Conservation (phyloP, 2,329 filamentous ascomycete species). For the Colletotrichum chlorophyti region DNA sequence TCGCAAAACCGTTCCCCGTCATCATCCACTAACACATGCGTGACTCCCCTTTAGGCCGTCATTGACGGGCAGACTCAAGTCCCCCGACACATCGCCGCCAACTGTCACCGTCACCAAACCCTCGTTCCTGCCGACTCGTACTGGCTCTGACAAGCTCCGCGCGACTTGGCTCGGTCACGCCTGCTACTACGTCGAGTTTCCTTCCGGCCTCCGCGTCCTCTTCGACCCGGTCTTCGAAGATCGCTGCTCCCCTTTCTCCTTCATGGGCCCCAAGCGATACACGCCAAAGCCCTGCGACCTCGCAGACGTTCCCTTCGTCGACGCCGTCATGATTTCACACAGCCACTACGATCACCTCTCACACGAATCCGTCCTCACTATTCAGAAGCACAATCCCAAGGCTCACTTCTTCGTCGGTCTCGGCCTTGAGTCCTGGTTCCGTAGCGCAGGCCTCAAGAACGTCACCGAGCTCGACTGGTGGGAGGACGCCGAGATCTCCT, state of each 20-base stretch:
- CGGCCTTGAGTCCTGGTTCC: slow-evolving; percentile 85
- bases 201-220: slow-evolving; percentile 82
- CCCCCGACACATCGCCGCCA: slow-evolving; percentile 68
- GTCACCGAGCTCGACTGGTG: slow-evolving; percentile 96
- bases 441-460: slow-evolving; percentile 70
- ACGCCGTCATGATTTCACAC: slow-evolving; percentile 84
- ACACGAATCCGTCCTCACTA: slow-evolving; percentile 73
- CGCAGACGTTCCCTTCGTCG: slow-evolving; percentile 77
- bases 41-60: slow-evolving; percentile 38
- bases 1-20: not conserved
- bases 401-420: slow-evolving; percentile 90
- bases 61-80: slow-evolving; percentile 47
- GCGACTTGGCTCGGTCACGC: slow-evolving; percentile 97
- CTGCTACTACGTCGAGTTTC: slow-evolving; percentile 92
- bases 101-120: slow-evolving; percentile 73
- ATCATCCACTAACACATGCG: slow-evolving; percentile 8
- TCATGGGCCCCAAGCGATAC: slow-evolving; percentile 77
- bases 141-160: slow-evolving; percentile 66
- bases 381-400: slow-evolving; percentile 74
- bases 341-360: slow-evolving; percentile 95
- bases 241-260: slow-evolving; percentile 79
- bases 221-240: slow-evolving; percentile 95
- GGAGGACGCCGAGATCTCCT: slow-evolving; percentile 78
- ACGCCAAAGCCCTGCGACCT: slow-evolving; percentile 80
- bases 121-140: slow-evolving; percentile 67